phyloP scores from a whole-genome alignment of 2,329 filamentous ascomycete genomes.

The Graphium sp. region DNA sequence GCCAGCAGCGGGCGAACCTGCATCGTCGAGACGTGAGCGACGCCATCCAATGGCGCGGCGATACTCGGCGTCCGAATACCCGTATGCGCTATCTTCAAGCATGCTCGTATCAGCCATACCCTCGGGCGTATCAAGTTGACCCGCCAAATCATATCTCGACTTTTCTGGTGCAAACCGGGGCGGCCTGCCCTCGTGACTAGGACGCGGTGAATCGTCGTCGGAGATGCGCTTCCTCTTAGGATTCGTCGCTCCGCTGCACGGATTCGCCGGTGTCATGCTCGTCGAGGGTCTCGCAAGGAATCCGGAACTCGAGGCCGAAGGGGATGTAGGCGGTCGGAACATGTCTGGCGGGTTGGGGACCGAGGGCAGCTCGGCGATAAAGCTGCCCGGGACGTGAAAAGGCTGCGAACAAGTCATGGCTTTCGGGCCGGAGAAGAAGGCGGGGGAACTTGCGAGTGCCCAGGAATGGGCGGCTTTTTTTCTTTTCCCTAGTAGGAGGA shows the following conservation, averaged over 20 bases:
- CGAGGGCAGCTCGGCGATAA: slow-evolving; percentile 11
- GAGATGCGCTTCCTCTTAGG: slow-evolving; percentile 31
- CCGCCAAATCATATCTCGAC: slow-evolving; percentile 29
- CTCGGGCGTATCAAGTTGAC: slow-evolving; percentile 33
- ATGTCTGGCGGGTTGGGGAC: slow-evolving; percentile 19
- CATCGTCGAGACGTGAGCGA: slow-evolving; percentile 10
- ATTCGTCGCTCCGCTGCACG: too few species aligned
- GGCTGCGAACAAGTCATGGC: slow-evolving; percentile 14
- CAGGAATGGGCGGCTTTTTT: neutral
- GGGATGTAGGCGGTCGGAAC: slow-evolving; percentile 27
- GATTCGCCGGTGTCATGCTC: too few species aligned
- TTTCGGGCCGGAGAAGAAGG: slow-evolving; percentile 2
- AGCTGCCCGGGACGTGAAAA: slow-evolving; percentile 16
- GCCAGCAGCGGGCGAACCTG: neutral
- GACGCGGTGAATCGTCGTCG: slow-evolving; percentile 10
- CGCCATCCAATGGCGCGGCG: slow-evolving; percentile 28
- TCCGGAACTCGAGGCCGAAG: slow-evolving; percentile 16
- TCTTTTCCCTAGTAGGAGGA: too few species aligned
- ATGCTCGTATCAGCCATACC: slow-evolving; percentile 4
- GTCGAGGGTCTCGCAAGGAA: slow-evolving; percentile 11
- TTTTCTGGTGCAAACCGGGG: slow-evolving; percentile 1
- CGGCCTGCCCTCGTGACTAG: neutral
- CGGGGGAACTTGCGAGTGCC: neutral
- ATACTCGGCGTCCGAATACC: slow-evolving; percentile 40
- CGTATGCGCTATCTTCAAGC: slow-evolving; percentile 29